Evolutionary conservation across 257 asterid genomes (phyloP).

Genomic region (Dorcoceras hygrometricum): DNA sequence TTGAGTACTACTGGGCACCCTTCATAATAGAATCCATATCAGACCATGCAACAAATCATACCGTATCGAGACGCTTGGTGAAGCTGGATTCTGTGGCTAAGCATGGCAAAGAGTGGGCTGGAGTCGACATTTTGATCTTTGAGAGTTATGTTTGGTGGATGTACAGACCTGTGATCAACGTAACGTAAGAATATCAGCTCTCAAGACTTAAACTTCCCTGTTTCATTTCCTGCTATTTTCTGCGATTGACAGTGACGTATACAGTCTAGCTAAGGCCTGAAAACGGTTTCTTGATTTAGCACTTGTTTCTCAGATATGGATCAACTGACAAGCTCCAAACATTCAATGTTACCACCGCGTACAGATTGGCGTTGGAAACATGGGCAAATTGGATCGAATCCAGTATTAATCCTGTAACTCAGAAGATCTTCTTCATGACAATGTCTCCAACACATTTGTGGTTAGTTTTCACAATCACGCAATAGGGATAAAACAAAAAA

Average conservation of each 20-base stretch:
- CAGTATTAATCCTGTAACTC: conserved; percentile 42
- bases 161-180: conserved; percentile 73
- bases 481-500: neutral
- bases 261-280: neutral
- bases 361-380: conserved; percentile 68
- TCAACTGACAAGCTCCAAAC: conserved; percentile 46
- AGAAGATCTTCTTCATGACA: conserved; percentile 65
- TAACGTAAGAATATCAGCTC: conserved; percentile 43
- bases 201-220: neutral
- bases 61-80: conserved; percentile 63
- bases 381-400: conserved; percentile 82
- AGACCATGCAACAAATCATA: conserved; percentile 76
- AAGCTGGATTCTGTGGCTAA: conserved; percentile 71
- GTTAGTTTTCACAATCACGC: conserved; percentile 32
- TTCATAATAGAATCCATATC: conserved; percentile 80
- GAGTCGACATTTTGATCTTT: conserved; percentile 66
- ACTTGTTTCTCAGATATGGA: conserved; percentile 47
- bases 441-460: conserved; percentile 92
- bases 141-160: conserved; percentile 99
- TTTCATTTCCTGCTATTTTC: neutral
- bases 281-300: neutral
- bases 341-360: conserved; percentile 71
- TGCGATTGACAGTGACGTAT: neutral
- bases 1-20: conserved; percentile 98
- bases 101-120: conserved; percentile 71